Conservation (phyloP, 2,329 filamentous ascomycete genomes). For the Pseudogymnoascus sp. region DNA sequence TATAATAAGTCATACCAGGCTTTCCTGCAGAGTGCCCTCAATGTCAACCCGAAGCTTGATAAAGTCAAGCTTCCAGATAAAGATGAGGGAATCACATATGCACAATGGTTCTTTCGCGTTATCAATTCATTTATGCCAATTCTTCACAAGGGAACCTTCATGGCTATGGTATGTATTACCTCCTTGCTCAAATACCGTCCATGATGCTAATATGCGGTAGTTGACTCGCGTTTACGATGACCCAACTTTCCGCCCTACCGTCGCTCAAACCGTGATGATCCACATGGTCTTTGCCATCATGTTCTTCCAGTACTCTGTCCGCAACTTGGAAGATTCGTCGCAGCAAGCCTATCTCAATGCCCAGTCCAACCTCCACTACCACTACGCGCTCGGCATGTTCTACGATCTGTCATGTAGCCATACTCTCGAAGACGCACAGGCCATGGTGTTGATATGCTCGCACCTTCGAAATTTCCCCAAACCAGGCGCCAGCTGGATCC, state of each 20-base stretch:
- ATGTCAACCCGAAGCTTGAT: constrained; percentile 47
- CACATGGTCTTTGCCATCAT: constrained; percentile 76
- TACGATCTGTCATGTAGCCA: constrained; percentile 54
- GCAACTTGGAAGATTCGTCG: constrained; percentile 51
- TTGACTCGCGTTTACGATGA: constrained; percentile 63
- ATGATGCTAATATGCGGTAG: constrained; percentile 22
- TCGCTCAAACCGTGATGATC: constrained; percentile 59
- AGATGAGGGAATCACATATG: constrained; percentile 57
- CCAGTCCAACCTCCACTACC: constrained; percentile 68
- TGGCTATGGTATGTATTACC: constrained; percentile 48
- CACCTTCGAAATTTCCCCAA: constrained; percentile 73
- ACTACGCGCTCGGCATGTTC: constrained; percentile 62
- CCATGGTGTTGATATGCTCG: constrained; percentile 59
- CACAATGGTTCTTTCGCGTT: constrained; percentile 67
- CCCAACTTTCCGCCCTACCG: constrained; percentile 48
- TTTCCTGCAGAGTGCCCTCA: constrained; percentile 57
- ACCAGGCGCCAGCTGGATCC: constrained; percentile 63
- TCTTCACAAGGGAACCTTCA: constrained; percentile 67
- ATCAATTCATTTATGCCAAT: constrained; percentile 65
- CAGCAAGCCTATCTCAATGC: constrained; percentile 49
- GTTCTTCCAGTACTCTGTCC: constrained; percentile 66
- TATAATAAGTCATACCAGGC: constrained; percentile 67
- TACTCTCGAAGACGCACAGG: constrained; percentile 61
- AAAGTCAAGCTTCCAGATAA: constrained; percentile 54
- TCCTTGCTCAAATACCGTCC: background rate